A percentile compares a stretch with the other conserved stretches of the same genome.
These are phyloP conservation scores for Leccinum disarticulatum DNA, from an alignment of 768 basidiomycete species.

Conservation along the genomic window DNA sequence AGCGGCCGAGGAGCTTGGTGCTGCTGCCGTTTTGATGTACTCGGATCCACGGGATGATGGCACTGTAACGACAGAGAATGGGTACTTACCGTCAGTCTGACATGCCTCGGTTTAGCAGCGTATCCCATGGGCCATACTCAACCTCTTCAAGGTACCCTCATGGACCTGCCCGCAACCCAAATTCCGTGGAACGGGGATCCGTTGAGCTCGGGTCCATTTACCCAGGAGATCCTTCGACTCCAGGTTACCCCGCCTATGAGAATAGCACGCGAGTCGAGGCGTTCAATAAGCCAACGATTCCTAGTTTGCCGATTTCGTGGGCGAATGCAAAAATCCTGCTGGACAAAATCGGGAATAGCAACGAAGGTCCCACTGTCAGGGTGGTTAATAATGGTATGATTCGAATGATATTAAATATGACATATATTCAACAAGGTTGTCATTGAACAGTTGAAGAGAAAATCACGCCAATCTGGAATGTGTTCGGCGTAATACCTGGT, in stretches of 20 bases:
- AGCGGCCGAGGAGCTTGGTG: constrained; percentile 86
- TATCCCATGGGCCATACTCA: no score
- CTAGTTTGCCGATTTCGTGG: constrained; percentile 89
- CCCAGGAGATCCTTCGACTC: constrained; percentile 83
- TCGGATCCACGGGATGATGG: constrained; percentile 89
- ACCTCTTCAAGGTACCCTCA: constrained; percentile 43
- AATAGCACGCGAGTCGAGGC: constrained; percentile 65
- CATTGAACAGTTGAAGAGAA: constrained; percentile 61
- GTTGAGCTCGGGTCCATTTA: constrained; percentile 71
- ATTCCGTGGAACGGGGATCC: constrained; percentile 82
- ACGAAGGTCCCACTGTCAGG: constrained; percentile 41
- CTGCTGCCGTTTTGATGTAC: constrained; percentile 81
- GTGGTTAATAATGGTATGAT: constrained; percentile 54
- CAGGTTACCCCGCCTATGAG: constrained; percentile 83
- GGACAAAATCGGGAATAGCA: constrained; percentile 39
- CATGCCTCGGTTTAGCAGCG: no score
- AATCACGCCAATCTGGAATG: constrained; percentile 91
- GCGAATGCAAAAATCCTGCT: constrained; percentile 72
- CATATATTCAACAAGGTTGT: no score
- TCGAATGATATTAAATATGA: not conserved
- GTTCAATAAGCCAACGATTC: constrained; percentile 68
- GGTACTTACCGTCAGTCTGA: constrained; percentile 49
- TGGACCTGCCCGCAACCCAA: constrained; percentile 86
- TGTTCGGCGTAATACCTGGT: constrained; percentile 84
- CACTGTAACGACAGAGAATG: constrained; percentile 71